Conservation (phyloP, 805 yeast species). For the Lipomyces sp. region DNA sequence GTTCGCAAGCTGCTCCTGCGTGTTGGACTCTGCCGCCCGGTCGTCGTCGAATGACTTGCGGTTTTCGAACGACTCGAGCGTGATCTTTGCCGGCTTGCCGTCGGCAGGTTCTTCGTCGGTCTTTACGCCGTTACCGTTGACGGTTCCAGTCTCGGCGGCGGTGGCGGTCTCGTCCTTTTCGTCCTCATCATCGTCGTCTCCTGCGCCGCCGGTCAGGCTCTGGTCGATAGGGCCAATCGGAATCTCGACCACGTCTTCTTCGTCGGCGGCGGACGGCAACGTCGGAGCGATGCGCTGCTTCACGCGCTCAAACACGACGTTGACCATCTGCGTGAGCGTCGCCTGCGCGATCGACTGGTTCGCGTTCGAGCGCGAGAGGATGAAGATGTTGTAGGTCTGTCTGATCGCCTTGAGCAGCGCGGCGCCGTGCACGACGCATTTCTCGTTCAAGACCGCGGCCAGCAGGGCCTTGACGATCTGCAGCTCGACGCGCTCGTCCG, state of each 20-base stretch:
- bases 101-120: neutral
- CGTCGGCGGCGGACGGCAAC: neutral
- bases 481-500: conserved; percentile 82
- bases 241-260: conserved; percentile 15
- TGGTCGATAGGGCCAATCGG: conserved; percentile 13
- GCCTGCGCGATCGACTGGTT: conserved; percentile 97
- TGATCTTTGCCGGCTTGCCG: conserved; percentile 25
- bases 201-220: conserved; percentile 2
- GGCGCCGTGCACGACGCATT: conserved; percentile 84
- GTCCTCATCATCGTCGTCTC: conserved; percentile 10
- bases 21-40: conserved; percentile 34
- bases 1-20: conserved; percentile 44
- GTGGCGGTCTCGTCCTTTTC: conserved; percentile 17
- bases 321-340: conserved; percentile 83
- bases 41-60: conserved; percentile 35
- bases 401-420: conserved; percentile 84
- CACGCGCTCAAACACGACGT: conserved; percentile 76
- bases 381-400: conserved; percentile 88
- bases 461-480: conserved; percentile 91
- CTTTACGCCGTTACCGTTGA: neutral
- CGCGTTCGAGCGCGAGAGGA: conserved; percentile 71
- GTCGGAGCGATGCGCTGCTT: conserved; percentile 37
- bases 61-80: conserved; percentile 37
- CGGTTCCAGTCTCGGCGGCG: conserved; percentile 2
- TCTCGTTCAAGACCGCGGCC: conserved; percentile 78